Evolutionary conservation across 108 stramenopile species (phyloP), one percentile per base, ranked within the genome.

Genomic region (Stephanodiscus minutulus): DNA sequence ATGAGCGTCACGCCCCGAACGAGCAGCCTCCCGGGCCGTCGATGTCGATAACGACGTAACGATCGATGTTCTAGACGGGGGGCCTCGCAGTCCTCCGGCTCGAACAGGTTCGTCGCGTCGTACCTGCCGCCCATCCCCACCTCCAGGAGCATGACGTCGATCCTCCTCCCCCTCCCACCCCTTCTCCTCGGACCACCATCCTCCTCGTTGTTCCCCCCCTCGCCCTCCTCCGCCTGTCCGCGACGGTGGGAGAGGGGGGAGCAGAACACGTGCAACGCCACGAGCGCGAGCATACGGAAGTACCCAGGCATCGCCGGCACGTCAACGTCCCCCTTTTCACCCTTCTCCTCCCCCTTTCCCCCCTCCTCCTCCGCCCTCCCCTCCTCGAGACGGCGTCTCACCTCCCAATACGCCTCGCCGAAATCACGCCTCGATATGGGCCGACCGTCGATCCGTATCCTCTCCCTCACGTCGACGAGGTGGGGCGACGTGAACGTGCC

Each of bases 111-210:
- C 44, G 97, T 98, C 7, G 94, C 94, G 76, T 98, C 97, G 69
- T 93, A 94, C n/a, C 96, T 70, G 18, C 97, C 97, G 18, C 97
- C 96, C 84, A 98, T 88, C 6, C 97, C 97, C 8, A 97, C 96
- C 69, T 98, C 97, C 39, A 97, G 69, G 1, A 98, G 73, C 70
- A 93, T 82, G 0, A 85, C 92, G 77, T 97, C 96, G 11, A 95
- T 59, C 52, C 36, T 57, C 24, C 72, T 74, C 55, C 20, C 76
- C 58, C 39, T 8, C 8, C 39, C 39, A 13, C 50, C 20, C 3
- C 8, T 10, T 5, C 48, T 8, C 3, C 18, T 10, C 3, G 7
- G 6, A 49, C 7, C 39, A 11, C 39, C 39, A 11, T 7, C 3
- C 10, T 39, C 39, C 39, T 39, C 39, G 50, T 52, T 13, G n/a